These are phyloP conservation scores for Coniochaeta sp. DNA, from an alignment of 2,329 filamentous ascomycete genomes.

Conservation along the genomic window DNA sequence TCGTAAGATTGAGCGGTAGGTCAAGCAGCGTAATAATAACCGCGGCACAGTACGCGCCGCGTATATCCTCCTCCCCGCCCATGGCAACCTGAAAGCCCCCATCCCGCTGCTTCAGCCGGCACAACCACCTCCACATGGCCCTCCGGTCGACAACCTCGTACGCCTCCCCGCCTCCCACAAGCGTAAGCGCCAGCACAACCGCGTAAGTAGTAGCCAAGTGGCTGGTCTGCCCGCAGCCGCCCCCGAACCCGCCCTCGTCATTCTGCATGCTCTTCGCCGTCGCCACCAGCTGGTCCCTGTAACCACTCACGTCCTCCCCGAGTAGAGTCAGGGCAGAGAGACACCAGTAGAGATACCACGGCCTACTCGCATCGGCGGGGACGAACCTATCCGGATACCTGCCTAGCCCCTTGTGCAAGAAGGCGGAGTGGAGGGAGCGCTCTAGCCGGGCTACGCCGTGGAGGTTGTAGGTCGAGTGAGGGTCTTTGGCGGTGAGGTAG, in stretches of 20 bases:
- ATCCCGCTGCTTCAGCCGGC: slow-evolving; percentile 73
- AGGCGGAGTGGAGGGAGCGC: slow-evolving; percentile 53
- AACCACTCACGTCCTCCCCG: slow-evolving; percentile 65
- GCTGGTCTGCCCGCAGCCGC: slow-evolving; percentile 83
- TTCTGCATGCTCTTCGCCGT: slow-evolving; percentile 83
- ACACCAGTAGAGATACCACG: slow-evolving; percentile 94
- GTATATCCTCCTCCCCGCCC: slow-evolving; percentile 40
- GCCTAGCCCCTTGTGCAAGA: slow-evolving; percentile 51
- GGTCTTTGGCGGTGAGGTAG: slow-evolving; percentile 51
- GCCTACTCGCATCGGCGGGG: slow-evolving; percentile 75
- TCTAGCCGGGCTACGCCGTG: slow-evolving; percentile 71
- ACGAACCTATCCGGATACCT: slow-evolving; percentile 65
- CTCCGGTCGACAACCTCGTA: slow-evolving; percentile 74
- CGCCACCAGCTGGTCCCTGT: slow-evolving; percentile 61
- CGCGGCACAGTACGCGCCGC: slow-evolving; percentile 86
- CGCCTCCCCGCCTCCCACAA: slow-evolving; percentile 68
- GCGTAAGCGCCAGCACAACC: slow-evolving; percentile 66
- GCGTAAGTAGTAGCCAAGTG: slow-evolving; percentile 90
- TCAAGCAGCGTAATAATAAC: slow-evolving; percentile 78
- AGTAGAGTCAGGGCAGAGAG: slow-evolving; percentile 68
- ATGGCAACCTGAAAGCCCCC: slow-evolving; percentile 87
- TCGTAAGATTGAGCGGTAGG: slow-evolving; percentile 71
- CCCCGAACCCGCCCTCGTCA: slow-evolving; percentile 76
- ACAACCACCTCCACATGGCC: slow-evolving; percentile 87
- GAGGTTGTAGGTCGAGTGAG: slow-evolving; percentile 51